These are phyloP conservation scores for Penicillium sp. DNA, from an alignment of 2,329 filamentous ascomycete genomes.

Conservation along the genomic window DNA sequence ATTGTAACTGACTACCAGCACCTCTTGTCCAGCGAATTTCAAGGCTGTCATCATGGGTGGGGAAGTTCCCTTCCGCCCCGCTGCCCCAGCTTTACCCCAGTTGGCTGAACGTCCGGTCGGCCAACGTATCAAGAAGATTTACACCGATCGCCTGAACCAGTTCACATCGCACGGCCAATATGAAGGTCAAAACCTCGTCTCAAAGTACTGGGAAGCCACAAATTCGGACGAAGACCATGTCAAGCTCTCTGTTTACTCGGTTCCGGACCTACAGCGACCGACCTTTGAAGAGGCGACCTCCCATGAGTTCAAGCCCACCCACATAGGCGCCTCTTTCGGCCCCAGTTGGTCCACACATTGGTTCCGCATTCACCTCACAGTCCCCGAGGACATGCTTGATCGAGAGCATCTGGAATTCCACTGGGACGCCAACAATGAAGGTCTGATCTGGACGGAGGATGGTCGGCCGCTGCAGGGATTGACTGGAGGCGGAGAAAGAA, in stretches of 20 bases:
- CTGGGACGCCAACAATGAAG: conserved; percentile 94
- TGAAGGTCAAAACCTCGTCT: conserved; percentile 66
- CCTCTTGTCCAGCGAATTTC: neutral
- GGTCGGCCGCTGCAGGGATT: conserved; percentile 89
- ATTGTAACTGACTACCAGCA: neutral
- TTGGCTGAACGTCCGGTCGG: conserved; percentile 57
- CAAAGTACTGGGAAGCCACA: conserved; percentile 70
- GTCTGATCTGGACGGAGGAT: conserved; percentile 86
- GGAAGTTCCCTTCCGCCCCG: conserved; percentile 31
- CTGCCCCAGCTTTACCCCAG: conserved; percentile 46
- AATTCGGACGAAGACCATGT: conserved; percentile 69
- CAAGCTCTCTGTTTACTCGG: conserved; percentile 80
- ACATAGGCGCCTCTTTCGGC: conserved; percentile 75
- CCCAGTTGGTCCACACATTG: conserved; percentile 98
- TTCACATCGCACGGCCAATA: conserved; percentile 81
- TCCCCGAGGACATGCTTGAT: conserved; percentile 67
- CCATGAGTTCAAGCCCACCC: conserved; percentile 71
- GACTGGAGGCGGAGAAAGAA: conserved; percentile 81
- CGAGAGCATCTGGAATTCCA: conserved; percentile 89
- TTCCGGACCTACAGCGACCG: conserved; percentile 72
- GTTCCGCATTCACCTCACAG: conserved; percentile 79
- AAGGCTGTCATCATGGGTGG: conserved; percentile 33
- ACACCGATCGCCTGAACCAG: conserved; percentile 74
- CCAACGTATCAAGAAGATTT: conserved; percentile 79
- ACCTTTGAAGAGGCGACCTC: conserved; percentile 77